Evolutionary conservation across 495 filamentous ascomycete species (phyloP), one percentile per base, ranked within the genome.

Genomic region (Penicillium soppii): DNA sequence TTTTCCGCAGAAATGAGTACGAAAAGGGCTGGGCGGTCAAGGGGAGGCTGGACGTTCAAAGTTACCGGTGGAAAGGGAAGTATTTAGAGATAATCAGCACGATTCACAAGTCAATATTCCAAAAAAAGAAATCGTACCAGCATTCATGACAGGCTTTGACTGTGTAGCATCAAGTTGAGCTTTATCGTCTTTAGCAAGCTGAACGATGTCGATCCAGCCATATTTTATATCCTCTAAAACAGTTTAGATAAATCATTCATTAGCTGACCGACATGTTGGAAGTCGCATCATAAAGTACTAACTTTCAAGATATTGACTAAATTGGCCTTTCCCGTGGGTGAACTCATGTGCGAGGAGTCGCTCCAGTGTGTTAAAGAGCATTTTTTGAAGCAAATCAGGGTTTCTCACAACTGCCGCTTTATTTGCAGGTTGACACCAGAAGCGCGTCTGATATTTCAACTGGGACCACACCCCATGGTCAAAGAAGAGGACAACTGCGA

Each of bases 321-420:
- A 43, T 30, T 43, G 41, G 25, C 7, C 20, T 12, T 20, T 7
- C 25, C 41, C 41, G 41, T 30, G 25, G 25, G 41, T 30, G 25
- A 43, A 43, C 22, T 43, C 25, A 43, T 43, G 40, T 23, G 40
- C 40, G 40, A 43, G 40, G 40, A 43, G 40, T 43, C 40, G 40
- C 40, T 43, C 40, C 15, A 23, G 40, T 43, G 40, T 43, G 40
- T 43, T 43, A 7, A 27, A 23, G 8, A 43, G 26, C 40, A 43
- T 43, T 15, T 29, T 1, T 27, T 29, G 27, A 27, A 42, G 39
- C 8, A 42, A 42, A 27, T 42, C 39, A 42, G 21, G 21, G 39
- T 42, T 42, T 42, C 26, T n/a, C 39, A 42, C 39, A 42, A 42
- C 39, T 42, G 39, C 39, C 26, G 39, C 39, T 42, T 42, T 42